These are phyloP conservation scores for Cyamopsis tetragonoloba DNA, from an alignment of 306 rosid genomes.

Conservation along the genomic window DNA sequence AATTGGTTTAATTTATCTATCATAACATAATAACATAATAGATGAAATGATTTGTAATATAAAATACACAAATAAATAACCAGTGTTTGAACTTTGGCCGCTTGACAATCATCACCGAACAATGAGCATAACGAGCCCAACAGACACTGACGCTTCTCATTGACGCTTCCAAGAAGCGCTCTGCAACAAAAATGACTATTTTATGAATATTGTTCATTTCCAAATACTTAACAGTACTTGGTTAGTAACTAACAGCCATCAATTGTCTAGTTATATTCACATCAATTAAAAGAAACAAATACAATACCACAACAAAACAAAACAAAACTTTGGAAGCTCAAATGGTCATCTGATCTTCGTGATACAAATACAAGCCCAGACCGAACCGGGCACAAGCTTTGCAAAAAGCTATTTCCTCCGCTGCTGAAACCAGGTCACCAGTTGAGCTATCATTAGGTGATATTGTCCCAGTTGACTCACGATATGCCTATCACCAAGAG, in stretches of 20 bases:
- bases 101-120: too few relatives aligned
- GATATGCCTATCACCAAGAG: constrained; percentile 61
- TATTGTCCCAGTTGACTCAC: constrained; percentile 89
- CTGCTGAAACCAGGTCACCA: constrained; percentile 85
- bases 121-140: too few relatives aligned
- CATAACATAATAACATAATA: too few relatives aligned
- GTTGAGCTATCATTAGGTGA: constrained; percentile 45
- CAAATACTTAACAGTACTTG: constrained; percentile 2
- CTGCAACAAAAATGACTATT: too few relatives aligned
- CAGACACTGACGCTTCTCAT: too few relatives aligned
- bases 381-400: constrained; percentile 98
- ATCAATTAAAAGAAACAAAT: constrained; percentile 14
- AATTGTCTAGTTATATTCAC: constrained; percentile 26
- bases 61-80: too few relatives aligned
- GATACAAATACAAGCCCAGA: constrained; percentile 91
- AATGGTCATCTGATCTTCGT: constrained; percentile 50
- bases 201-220: too few relatives aligned
- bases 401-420: constrained; percentile 96
- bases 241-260: background rate
- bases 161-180: too few relatives aligned
- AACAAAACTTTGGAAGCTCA: constrained; percentile 17
- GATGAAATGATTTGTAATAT: too few relatives aligned
- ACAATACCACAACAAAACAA: constrained; percentile 11
- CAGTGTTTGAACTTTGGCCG: too few relatives aligned
- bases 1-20: too few relatives aligned